Base-by-base conservation (phyloP, 164 flowering plant species). In the Liquidambar formosana region DNA sequence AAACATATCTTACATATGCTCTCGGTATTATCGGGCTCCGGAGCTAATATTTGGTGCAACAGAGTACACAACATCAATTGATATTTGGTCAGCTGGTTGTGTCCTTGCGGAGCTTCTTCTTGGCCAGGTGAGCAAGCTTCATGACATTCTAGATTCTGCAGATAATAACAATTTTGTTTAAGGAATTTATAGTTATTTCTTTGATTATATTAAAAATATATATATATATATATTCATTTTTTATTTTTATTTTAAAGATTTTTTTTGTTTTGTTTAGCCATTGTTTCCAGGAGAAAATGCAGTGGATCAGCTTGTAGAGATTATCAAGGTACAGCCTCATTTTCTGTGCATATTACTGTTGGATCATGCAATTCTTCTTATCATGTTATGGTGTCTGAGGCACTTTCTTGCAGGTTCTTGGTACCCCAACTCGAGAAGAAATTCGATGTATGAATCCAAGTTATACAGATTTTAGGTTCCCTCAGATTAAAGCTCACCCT, bases 61-160 rank as follows among this genome's bases (percentile, higher is more conserved):
- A 18, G 97, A 94, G 66, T 94, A 94, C 71, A 84, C 96, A 60
- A 85, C 97, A 11, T 90, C 97, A 43, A 91, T 94, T 74, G 98
- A 94, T 76, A 94, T 94, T 49, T 94, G 98, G 98, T 94, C 98
- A 56, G 98, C 95, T 63, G 98, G 98, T 61, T 94, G 98, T 80
- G 95, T 90, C 49, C 88, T 92, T 79, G 97, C 97, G 12, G 97
- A 92, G 81, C 93, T 89, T 76, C 94, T 94, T 63, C 77, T 90
- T 15, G 97, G 96, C 71, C 97, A 92, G 93, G 97, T 94, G 57
- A 48, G 85, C 59, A 16, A 78, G 22, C 22, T 1, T 25, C 22
- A 26, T 23, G 14, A 9, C 21, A 57, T 5, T 66, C 23, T 47
- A 57, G 25, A 5, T 51, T 46, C 18, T 33, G 51, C 16, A 12